Base-by-base conservation (phyloP, 345 rosid species). In the Trapa incisa region DNA sequence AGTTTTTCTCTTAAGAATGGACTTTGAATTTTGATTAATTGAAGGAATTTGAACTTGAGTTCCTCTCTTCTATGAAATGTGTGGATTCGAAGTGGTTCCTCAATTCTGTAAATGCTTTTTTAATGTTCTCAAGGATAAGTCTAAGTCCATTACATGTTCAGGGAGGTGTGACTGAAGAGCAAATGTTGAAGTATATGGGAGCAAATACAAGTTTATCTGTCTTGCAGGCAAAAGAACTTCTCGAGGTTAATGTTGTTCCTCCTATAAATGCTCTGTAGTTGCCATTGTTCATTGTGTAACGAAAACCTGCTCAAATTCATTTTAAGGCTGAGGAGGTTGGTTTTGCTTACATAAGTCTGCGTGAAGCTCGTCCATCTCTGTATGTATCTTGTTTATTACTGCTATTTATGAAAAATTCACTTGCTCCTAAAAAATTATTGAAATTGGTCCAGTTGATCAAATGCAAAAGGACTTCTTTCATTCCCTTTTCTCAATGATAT, bases 141-240 rank as follows among this genome's bases (percentile, higher is more conserved):
- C 53, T 35, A 64, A 38, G 41, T 43, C 48, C 67, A 35, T 58
- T 60, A 47, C 41, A 66, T 78, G 58, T 72, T 68, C 71, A 90
- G 98, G 97, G 84, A 0, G 98, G 97, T 72, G 80, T 90, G 60
- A 93, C 96, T 69, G 98, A 93, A 82, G 98, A 90, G 78, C 97
- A 93, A 75, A 90, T 90, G 95, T 81, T 93, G 74, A 88, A 86
- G 79, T 90, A 81, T 78, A 87, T 93, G 97, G 98, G 98, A 74
- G 96, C 97, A 72, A 91, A 89, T 48, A 81, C 97, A 73, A 78
- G 77, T 71, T 70, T 94, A 78, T 87, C 95, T 36, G 73, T 77
- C 61, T 77, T 71, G 70, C 95, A 86, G 57, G 95, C 89, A 32
- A 91, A 91, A 78, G 84, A 74, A 70, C 92, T 94, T 68, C 86